Conservation (phyloP, 192 early-diverging fungal species). For the Entomortierella chlamydospora region DNA sequence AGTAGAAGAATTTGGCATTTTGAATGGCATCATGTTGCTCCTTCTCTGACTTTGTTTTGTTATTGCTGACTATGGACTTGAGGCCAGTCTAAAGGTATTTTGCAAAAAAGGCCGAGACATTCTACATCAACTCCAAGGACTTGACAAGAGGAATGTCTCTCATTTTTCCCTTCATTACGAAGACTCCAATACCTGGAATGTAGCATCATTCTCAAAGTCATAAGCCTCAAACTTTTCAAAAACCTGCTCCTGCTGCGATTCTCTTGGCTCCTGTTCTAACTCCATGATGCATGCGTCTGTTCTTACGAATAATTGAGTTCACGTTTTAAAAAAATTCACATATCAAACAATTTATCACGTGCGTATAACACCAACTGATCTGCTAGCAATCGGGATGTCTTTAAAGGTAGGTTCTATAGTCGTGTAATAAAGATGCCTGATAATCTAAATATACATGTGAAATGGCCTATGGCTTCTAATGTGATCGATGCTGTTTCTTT, state of each 20-base stretch:
- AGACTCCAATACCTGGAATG: conserved; percentile 33
- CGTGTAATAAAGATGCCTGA: too few species aligned
- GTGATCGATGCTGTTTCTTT: too few species aligned
- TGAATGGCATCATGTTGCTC: conserved; percentile 37
- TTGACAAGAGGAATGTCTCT: not conserved
- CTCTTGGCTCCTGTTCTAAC: not conserved
- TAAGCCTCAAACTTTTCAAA: conserved; percentile 36
- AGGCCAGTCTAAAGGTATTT: conserved; percentile 24
- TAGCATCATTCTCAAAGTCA: conserved; percentile 38
- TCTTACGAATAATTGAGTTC: too few species aligned
- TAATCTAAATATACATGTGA: too few species aligned
- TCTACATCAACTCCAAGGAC: not conserved
- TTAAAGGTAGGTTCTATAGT: too few species aligned
- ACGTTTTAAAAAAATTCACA: too few species aligned
- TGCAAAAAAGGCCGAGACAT: not conserved
- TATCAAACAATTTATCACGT: too few species aligned
- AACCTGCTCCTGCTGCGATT: conserved; percentile 10
- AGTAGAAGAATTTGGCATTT: conserved; percentile 45
- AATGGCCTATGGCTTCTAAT: too few species aligned
- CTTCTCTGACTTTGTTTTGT: conserved; percentile 20
- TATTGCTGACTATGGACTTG: conserved; percentile 32
- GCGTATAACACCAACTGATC: too few species aligned
- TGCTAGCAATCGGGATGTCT: too few species aligned
- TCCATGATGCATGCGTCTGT: not conserved
- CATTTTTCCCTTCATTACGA: too few species aligned